Base-by-base conservation (phyloP, 805 yeast genomes). In the Yarrowia alimentaria region DNA sequence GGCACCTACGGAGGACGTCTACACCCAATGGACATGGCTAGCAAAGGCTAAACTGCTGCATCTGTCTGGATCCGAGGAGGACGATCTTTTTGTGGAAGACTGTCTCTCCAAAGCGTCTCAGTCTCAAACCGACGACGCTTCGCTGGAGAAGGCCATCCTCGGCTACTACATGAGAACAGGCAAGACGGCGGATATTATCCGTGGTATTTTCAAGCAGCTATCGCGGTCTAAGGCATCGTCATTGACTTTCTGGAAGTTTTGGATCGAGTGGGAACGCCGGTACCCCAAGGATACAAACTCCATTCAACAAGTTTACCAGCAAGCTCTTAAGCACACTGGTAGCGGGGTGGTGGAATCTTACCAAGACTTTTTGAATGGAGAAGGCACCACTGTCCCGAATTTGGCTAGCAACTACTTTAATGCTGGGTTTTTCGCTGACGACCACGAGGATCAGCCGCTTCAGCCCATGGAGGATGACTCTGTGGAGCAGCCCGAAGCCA, bases 261-360 rank as follows among this genome's bases (percentile, higher is more conserved):
- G 47, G 47, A 28, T 40, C 19, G 33, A 40, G 9, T 40, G 47
- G 47, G 47, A 40, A 20, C 18, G 47, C n/a, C 47, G 47, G 2
- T 40, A 40, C 5, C 33, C 47, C n/a, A 40, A 40, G 6, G 47
- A 40, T 6, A 28, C 47, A 9, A 40, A 40, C 24, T 40, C 47
- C 33, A 40, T 40, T 11, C 47, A 40, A 12, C 47, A 40, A 13
- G 47, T 40, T 6, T 40, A 40, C 19, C 47, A 40, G 9, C 47
- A 26, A 20, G 47, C 47, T 3, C 47, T 40, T 13, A 40, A 40
- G 11, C 33, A 40, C 18, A 25, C 19, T 3, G 17, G 30, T 6
- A 26, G 11, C 12, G 25, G 33, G n/a, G 33, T 14, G 4, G 47
- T 40, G 3, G 47, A 28, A 16, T 40, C 47, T n/a, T 40, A 40